These are phyloP conservation scores for Staphylotrichum longicolle DNA, from an alignment of 495 filamentous ascomycete genomes.

Conservation along the genomic window DNA sequence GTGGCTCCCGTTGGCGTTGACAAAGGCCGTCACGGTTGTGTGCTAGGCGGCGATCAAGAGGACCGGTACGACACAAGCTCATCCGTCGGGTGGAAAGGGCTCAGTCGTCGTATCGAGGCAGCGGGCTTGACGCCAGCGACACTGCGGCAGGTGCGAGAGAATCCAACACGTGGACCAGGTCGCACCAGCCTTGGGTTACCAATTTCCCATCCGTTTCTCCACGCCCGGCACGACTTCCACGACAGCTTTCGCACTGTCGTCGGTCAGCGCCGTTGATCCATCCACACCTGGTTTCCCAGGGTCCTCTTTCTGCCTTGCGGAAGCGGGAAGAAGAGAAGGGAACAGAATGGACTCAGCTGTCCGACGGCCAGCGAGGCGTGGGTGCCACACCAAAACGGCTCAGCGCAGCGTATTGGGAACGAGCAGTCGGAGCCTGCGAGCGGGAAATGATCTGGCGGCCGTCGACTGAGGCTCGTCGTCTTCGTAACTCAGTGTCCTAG, in stretches of 20 bases:
- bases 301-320: constrained; percentile 8
- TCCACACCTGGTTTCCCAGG: background rate
- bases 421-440: background rate
- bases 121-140: no score
- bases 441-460: background rate
- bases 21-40: no score
- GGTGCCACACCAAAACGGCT: background rate
- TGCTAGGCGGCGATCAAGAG: no score
- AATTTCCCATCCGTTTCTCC: background rate
- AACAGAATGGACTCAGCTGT: background rate
- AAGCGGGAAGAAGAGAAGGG: background rate
- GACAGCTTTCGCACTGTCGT: background rate
- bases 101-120: no score
- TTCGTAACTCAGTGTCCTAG: background rate
- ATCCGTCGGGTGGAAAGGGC: no score
- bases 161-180: background rate
- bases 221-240: background rate
- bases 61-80: no score
- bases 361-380: background rate
- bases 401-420: background rate
- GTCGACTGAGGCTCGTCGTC: background rate
- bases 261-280: constrained; percentile 1
- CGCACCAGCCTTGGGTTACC: background rate
- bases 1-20: no score
- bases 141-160: no score